These are phyloP conservation scores for Penicillium griseofulvum DNA, from an alignment of 2,329 filamentous ascomycete genomes.

Conservation along the genomic window DNA sequence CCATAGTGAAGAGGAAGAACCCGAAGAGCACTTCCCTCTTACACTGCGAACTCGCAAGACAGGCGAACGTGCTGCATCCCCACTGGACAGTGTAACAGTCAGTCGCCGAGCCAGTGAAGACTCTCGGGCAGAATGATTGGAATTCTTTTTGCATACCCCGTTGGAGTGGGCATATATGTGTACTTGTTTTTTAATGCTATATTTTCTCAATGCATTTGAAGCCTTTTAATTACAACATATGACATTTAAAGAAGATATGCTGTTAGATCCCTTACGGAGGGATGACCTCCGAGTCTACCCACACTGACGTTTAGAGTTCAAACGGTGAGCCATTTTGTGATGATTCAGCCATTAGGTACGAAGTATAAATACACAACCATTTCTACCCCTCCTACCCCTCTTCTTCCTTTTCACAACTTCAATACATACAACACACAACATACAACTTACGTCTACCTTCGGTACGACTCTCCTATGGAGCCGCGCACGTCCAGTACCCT, in stretches of 20 bases:
- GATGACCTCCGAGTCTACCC: neutral
- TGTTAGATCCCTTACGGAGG: no score
- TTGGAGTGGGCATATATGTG: conserved; percentile 2
- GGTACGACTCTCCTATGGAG: conserved; percentile 36
- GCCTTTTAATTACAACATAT: no score
- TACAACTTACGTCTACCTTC: conserved; percentile 10
- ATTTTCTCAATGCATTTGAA: no score
- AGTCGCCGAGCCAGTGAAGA: conserved; percentile 22
- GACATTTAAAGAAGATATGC: no score
- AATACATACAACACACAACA: neutral
- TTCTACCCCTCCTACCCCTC: conserved; percentile 20
- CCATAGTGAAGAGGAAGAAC: conserved; percentile 83
- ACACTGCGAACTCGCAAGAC: conserved; percentile 56
- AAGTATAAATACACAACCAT: conserved; percentile 5
- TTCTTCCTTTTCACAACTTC: neutral
- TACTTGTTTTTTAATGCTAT: conserved; percentile 16
- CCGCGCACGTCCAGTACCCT: conserved; percentile 23
- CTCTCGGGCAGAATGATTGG: neutral
- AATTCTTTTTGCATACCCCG: neutral
- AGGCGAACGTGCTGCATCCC: conserved; percentile 37
- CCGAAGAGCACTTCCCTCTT: conserved; percentile 70
- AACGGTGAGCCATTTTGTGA: conserved; percentile 12
- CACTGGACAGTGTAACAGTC: conserved; percentile 36
- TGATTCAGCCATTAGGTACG: no score
- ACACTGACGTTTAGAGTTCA: conserved; percentile 9